These are phyloP conservation scores for Warburgia ugandensis DNA, from an alignment of 164 flowering plant genomes.

Conservation along the genomic window DNA sequence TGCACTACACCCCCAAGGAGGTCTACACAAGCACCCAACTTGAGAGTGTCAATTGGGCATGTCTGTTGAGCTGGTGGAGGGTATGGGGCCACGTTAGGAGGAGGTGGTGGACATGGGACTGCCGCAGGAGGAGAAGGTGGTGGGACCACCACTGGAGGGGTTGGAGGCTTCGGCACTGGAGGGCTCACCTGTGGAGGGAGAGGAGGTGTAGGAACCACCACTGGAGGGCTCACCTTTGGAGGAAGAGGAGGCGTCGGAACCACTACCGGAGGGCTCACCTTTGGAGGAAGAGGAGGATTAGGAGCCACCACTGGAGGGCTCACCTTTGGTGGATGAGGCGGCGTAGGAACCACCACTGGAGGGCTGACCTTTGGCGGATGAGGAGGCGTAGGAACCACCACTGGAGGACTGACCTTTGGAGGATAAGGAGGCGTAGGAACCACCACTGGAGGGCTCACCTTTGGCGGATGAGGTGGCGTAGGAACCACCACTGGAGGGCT, in stretches of 20 bases:
- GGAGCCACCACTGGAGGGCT: too few species aligned
- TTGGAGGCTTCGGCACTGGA: too few species aligned
- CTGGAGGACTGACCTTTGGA: slow-evolving; percentile 6
- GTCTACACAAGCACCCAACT: slow-evolving; percentile 64
- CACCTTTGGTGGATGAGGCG: too few species aligned
- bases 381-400: background rate
- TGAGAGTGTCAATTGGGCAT: slow-evolving; percentile 62
- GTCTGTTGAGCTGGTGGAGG: slow-evolving; percentile 14
- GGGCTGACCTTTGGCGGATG: slow-evolving; percentile 3
- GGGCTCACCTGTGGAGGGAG: too few species aligned
- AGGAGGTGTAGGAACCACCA: too few species aligned
- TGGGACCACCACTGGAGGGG: background rate
- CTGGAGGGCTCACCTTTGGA: too few species aligned
- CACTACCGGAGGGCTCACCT: slow-evolving; percentile 11
- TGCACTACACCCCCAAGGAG: slow-evolving; percentile 51
- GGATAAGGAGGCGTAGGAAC: too few species aligned
- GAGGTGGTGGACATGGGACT: too few species aligned
- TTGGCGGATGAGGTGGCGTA: background rate
- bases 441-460: slow-evolving; percentile 11
- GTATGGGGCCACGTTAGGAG: background rate
- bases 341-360: too few species aligned
- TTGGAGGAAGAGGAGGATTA: slow-evolving; percentile 4
- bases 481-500: slow-evolving; percentile 8
- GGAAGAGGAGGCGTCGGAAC: too few species aligned
- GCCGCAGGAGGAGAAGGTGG: slow-evolving; percentile 13